phyloP scores from a whole-genome alignment of 176 grass and related monocot genomes.

The Ampelocalamus luodianensis region DNA sequence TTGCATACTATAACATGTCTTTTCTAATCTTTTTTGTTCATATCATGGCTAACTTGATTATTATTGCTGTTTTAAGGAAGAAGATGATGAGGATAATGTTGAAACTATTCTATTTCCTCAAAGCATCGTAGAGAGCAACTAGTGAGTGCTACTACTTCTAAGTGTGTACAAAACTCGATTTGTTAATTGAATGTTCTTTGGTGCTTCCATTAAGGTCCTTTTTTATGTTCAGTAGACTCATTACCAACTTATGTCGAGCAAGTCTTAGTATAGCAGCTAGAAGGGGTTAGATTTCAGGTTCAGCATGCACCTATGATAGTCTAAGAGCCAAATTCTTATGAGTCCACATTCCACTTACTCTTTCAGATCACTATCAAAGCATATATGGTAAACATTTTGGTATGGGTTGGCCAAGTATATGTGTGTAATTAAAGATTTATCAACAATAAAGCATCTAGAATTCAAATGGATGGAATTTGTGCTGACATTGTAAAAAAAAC shows the following conservation, averaged over 20 bases:
- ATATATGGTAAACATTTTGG: background rate
- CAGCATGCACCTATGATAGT: background rate
- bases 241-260: background rate
- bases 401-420: background rate
- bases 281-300: background rate
- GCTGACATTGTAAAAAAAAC: background rate
- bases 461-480: background rate
- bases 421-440: background rate
- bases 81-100: too few relatives aligned
- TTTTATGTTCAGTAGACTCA: conserved; percentile 7
- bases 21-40: too few relatives aligned
- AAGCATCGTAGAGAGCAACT: too few relatives aligned
- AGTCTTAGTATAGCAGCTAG: background rate
- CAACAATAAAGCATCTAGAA: background rate
- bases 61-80: too few relatives aligned
- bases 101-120: too few relatives aligned
- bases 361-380: background rate
- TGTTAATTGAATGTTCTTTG: too few relatives aligned
- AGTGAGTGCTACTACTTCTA: too few relatives aligned
- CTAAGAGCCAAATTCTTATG: background rate
- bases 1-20: too few relatives aligned
- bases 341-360: background rate
- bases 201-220: background rate
- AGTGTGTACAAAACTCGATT: too few relatives aligned
- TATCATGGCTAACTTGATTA: too few relatives aligned